Evolutionary conservation across 108 stramenopile species (phyloP).

Genomic region (Nannochloropsis salina): DNA sequence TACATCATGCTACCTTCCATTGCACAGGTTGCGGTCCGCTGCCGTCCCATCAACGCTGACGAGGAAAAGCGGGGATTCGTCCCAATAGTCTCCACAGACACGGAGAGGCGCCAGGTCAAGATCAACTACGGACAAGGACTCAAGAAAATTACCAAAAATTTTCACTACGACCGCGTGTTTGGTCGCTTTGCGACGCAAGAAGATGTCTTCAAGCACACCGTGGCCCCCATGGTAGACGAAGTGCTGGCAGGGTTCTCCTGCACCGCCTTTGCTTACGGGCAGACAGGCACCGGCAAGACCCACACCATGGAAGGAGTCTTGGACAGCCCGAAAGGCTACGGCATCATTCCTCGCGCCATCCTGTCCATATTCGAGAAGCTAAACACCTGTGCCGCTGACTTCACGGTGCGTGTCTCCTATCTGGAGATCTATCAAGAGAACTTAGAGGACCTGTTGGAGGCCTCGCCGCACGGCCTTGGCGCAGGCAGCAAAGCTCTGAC

Average conservation of each 20-base stretch:
- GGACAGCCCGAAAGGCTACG: slow-evolving; percentile 44
- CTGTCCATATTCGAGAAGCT: slow-evolving; percentile 57
- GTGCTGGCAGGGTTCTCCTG: slow-evolving; percentile 61
- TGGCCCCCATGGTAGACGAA: slow-evolving; percentile 60
- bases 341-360: slow-evolving; percentile 60
- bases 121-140: slow-evolving; percentile 28
- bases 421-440: slow-evolving; percentile 65
- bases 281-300: slow-evolving; percentile 55
- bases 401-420: slow-evolving; percentile 60
- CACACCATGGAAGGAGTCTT: slow-evolving; percentile 61
- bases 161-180: slow-evolving; percentile 56
- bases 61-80: slow-evolving; percentile 52
- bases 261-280: slow-evolving; percentile 56
- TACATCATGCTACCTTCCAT: background rate
- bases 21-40: slow-evolving; percentile 56
- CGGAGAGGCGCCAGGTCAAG: slow-evolving; percentile 34
- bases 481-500: background rate
- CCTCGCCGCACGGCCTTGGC: background rate
- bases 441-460: slow-evolving; percentile 31
- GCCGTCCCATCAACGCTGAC: slow-evolving; percentile 55
- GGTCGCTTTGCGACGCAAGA: slow-evolving; percentile 58
- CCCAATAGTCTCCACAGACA: slow-evolving; percentile 52
- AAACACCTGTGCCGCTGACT: slow-evolving; percentile 53
- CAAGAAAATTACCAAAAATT: slow-evolving; percentile 53
- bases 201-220: slow-evolving; percentile 55